phyloP scores from a whole-genome alignment of 345 rosid genomes.

The Luvunga scandens region DNA sequence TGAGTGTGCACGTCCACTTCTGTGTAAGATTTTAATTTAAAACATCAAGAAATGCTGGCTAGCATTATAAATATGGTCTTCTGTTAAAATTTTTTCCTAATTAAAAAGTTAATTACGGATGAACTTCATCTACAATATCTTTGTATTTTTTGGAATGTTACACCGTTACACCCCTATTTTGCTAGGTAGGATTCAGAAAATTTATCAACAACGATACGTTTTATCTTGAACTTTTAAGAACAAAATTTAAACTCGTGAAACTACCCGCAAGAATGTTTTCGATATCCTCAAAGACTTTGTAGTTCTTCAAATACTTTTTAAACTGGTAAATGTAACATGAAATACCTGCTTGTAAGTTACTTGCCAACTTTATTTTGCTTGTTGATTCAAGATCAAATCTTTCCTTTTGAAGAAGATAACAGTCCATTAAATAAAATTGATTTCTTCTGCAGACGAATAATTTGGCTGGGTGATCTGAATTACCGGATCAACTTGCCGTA shows the following conservation, averaged over 20 bases:
- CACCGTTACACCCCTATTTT: background rate
- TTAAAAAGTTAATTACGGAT: background rate
- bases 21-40: background rate
- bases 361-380: constrained; percentile 1
- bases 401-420: background rate
- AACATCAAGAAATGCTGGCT: background rate
- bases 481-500: constrained; percentile 78
- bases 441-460: constrained; percentile 58
- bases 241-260: background rate
- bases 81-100: background rate
- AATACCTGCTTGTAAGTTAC: background rate
- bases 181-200: background rate
- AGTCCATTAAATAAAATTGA: constrained; percentile 8
- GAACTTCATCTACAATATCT: background rate
- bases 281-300: too few relatives aligned
- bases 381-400: background rate
- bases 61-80: background rate
- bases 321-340: background rate
- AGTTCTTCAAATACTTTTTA: background rate
- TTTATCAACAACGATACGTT: background rate
- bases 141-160: background rate
- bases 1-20: background rate
- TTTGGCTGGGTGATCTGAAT: constrained; percentile 96
- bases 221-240: background rate
- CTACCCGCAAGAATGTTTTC: background rate